Base-by-base conservation (phyloP, 2,329 filamentous ascomycete genomes). In the Epichloe gansuensis region DNA sequence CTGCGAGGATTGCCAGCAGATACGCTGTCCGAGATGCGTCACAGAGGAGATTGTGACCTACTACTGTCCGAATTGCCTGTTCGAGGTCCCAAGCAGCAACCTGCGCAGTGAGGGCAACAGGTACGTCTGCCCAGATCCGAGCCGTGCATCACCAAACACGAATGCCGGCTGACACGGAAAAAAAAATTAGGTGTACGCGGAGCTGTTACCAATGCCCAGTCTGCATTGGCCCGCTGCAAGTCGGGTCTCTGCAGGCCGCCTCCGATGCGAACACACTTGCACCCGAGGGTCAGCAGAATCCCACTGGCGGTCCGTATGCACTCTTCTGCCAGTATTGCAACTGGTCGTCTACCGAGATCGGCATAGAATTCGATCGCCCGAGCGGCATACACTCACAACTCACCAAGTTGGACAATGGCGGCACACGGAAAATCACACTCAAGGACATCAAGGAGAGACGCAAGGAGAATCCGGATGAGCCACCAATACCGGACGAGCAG, bases 1-100 rank as follows among this genome's bases (percentile, higher is more conserved):
- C 73, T 98, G 93, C 73, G 91, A 95, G 65, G 93, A 97, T 67
- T 98, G 93, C 68, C 89, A 95, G 66, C 86, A 95, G 69, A 95
- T 97, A 56, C 86, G 93, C 60, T 98, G 93, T 66, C 88, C 89
- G 5, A 78, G 90, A 71, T 98, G 93, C 64, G 87, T 94, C 51
- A 81, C 85, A 47, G 93, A 98, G 65, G 93, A 98, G 71, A 90
- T 95, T 52, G 83, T 95, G 47, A 93, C 88, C 51, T 96, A 90
- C 76, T 98, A 88, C 69, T 98, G 93, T 63, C 93, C 93, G 5
- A 91, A 83, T 66, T 98, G 93, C 66, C 72, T 98, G 53, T 97
- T 98, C 63, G 93, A 98, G 69, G 91, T 95, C 35, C 90, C 91
- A 5, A 95, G 87, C 67, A 95, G 88, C 63, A 90, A 89, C 63